Evolutionary conservation across 2,329 filamentous ascomycete species (phyloP).

Genomic region (Colletotrichum sojae): DNA sequence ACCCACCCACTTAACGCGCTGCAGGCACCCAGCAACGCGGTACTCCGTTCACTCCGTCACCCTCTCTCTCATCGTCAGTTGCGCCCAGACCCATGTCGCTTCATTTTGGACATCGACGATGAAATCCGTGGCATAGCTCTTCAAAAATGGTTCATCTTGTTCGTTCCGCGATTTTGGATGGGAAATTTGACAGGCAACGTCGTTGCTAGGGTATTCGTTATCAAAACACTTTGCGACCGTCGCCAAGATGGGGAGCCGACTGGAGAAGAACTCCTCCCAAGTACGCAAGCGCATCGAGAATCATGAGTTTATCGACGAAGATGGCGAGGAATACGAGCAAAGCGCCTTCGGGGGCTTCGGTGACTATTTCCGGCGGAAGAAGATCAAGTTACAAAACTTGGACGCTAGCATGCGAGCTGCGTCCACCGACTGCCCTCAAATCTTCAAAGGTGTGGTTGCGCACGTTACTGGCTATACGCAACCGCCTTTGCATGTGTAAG

Average conservation of each 20-base stretch:
- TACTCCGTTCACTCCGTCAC: constrained; percentile 6
- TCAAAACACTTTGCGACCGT: not conserved
- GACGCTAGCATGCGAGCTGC: constrained; percentile 84
- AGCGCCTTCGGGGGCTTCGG: constrained; percentile 90
- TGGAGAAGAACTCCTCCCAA: constrained; percentile 74
- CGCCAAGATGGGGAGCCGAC: constrained; percentile 68
- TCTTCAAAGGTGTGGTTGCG: constrained; percentile 92
- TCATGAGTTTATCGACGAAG: constrained; percentile 81
- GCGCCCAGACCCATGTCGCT: not conserved
- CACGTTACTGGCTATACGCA: constrained; percentile 98
- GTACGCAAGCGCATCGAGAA: constrained; percentile 73
- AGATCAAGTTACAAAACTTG: constrained; percentile 95
- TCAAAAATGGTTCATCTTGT: constrained; percentile 1
- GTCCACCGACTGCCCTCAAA: constrained; percentile 79
- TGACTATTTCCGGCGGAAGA: constrained; percentile 96
- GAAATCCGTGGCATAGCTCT: not conserved
- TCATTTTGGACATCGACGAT: not conserved
- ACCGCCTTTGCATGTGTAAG: constrained; percentile 84
- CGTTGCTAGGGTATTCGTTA: not conserved
- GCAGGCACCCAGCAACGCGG: constrained; percentile 33
- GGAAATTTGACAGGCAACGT: not conserved
- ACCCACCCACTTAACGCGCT: constrained; percentile 55
- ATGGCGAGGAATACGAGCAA: constrained; percentile 90
- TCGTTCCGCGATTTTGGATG: not conserved
- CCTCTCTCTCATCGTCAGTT: constrained; percentile 8